Evolutionary conservation across 73 alveolate genomes (phyloP).

Genomic region (Vitrella brassicaformis): DNA sequence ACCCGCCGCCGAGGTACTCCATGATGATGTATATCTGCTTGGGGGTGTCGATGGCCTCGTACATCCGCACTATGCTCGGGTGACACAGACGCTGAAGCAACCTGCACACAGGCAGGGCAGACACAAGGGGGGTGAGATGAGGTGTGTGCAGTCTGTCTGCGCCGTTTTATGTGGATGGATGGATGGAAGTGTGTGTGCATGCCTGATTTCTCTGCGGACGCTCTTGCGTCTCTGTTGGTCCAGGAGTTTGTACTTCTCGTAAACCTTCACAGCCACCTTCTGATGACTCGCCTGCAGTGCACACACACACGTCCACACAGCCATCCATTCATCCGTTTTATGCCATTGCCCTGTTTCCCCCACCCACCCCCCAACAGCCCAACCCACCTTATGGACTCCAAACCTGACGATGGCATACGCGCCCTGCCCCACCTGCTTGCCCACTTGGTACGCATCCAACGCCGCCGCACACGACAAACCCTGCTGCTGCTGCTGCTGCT

Average conservation of each 20-base stretch:
- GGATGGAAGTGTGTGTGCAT: background rate
- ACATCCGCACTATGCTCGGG: slow-evolving; percentile 65
- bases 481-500: too few species aligned
- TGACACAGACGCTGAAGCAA: slow-evolving; percentile 62
- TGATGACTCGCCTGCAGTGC: background rate
- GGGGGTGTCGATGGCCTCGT: slow-evolving; percentile 68
- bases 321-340: background rate
- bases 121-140: background rate
- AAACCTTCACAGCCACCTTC: slow-evolving; percentile 53
- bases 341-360: background rate
- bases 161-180: too few species aligned
- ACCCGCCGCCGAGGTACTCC: slow-evolving; percentile 73
- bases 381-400: slow-evolving; percentile 62
- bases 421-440: slow-evolving; percentile 75
- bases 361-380: background rate
- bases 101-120: background rate
- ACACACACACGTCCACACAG: background rate
- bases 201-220: slow-evolving; percentile 53
- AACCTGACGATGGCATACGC: slow-evolving; percentile 75
- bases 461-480: background rate
- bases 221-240: slow-evolving; percentile 56
- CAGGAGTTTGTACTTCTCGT: slow-evolving; percentile 53
- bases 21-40: slow-evolving; percentile 60
- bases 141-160: too few species aligned
- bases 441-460: slow-evolving; percentile 7